Conservation (phyloP, 176 grass and related monocot species). For the Chloris gayana region DNA sequence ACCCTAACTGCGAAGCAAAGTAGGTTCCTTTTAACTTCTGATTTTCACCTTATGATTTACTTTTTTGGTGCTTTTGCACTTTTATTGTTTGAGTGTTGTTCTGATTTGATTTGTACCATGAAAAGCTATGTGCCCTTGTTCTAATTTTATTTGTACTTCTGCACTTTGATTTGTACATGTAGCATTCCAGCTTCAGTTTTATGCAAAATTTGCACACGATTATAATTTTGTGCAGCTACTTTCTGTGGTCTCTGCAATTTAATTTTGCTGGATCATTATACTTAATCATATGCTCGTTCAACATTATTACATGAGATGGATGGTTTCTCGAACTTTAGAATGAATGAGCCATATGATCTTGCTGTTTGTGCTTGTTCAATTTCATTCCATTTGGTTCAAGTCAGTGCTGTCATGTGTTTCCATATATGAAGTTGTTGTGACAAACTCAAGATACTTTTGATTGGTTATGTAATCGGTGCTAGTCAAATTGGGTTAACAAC, state of each 20-base stretch:
- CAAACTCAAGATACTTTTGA: neutral
- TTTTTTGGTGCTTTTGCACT: slow-evolving; percentile 26
- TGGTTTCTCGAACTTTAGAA: neutral
- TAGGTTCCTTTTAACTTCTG: slow-evolving; percentile 46
- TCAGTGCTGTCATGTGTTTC: neutral
- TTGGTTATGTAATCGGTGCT: slow-evolving; percentile 8
- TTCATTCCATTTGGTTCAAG: slow-evolving; percentile 17
- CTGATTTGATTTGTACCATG: slow-evolving; percentile 6
- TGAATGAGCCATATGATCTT: neutral
- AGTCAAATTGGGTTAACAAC: slow-evolving; percentile 18
- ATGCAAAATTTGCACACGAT: neutral
- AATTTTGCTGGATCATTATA: neutral
- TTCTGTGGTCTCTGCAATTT: slow-evolving; percentile 28
- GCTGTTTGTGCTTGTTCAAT: neutral
- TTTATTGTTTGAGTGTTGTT: slow-evolving; percentile 24
- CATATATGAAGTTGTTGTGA: slow-evolving; percentile 12
- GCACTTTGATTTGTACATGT: no score
- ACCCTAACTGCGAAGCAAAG: slow-evolving; percentile 99
- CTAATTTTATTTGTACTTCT: no score
- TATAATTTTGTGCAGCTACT: neutral
- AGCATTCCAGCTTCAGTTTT: neutral
- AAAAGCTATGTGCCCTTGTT: slow-evolving; percentile 7
- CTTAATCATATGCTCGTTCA: neutral
- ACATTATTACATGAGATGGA: neutral
- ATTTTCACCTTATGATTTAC: slow-evolving; percentile 18